phyloP scores from a whole-genome alignment of 441 rosid genomes.

The Arabidopsis lyrata region DNA sequence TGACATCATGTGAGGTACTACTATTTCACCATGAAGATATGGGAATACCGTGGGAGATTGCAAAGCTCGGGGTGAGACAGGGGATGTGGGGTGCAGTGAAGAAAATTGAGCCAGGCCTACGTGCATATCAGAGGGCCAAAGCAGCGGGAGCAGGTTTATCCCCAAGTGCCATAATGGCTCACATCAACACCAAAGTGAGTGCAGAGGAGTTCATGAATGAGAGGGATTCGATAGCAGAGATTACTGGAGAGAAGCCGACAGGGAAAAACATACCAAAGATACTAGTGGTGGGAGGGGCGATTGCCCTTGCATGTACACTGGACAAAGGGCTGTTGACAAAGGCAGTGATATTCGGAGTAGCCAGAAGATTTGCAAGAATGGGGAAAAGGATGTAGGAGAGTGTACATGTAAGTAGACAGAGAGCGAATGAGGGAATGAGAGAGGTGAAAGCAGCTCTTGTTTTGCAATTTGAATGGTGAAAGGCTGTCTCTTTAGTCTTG shows the following conservation, averaged over 20 bases:
- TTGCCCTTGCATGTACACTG: conserved; percentile 76
- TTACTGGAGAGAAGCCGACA: conserved; percentile 46
- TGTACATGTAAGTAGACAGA: conserved; percentile 34
- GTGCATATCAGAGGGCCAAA: conserved; percentile 69
- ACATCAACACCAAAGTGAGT: conserved; percentile 81
- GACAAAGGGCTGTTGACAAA: conserved; percentile 84
- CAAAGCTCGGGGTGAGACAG: conserved; percentile 90
- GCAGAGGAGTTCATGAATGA: conserved; percentile 54
- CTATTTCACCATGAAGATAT: conserved; percentile 94
- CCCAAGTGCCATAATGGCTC: conserved; percentile 72
- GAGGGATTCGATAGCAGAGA: conserved; percentile 52
- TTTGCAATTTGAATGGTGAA: conserved; percentile 31
- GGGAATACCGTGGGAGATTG: conserved; percentile 97
- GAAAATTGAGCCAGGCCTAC: conserved; percentile 88
- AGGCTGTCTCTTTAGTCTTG: conserved; percentile 15
- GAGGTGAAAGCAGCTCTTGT: conserved; percentile 20
- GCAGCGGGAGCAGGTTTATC: conserved; percentile 66
- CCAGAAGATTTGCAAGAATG: conserved; percentile 75
- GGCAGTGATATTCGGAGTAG: conserved; percentile 80
- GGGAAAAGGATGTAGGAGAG: conserved; percentile 66
- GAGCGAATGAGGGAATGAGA: conserved; percentile 19
- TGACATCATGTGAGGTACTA: conserved; percentile 85
- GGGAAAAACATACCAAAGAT: conserved; percentile 67
- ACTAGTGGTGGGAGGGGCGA: conserved; percentile 75
- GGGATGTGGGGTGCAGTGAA: conserved; percentile 99